A percentile compares a stretch with the other conserved stretches of the same genome.
Conservation (phyloP, 2,329 filamentous ascomycete species). For the Chaetomium sp. region DNA sequence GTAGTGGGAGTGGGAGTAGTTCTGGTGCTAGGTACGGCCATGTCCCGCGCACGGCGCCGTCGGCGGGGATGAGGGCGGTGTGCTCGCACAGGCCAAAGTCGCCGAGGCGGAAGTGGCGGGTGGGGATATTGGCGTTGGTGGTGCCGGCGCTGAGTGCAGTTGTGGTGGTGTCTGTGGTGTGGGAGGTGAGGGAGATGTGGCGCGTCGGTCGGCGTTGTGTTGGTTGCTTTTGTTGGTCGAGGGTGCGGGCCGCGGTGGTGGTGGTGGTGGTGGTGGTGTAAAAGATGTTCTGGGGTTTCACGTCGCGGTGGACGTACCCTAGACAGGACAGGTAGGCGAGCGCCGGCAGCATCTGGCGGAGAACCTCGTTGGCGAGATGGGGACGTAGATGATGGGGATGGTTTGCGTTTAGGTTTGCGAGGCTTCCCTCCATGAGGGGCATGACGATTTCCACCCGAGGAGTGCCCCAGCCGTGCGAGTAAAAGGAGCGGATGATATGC, state of each 20-base stretch:
- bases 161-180: too few relatives aligned
- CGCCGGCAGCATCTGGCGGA: conserved; percentile 17
- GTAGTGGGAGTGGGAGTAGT: background rate
- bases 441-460: conserved; percentile 1
- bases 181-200: too few relatives aligned
- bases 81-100: conserved; percentile 18
- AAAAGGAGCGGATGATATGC: conserved; percentile 8
- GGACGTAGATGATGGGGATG: background rate
- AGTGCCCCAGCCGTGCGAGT: conserved; percentile 13
- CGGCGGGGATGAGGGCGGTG: background rate
- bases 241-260: background rate
- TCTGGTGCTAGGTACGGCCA: conserved; percentile 6
- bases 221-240: too few relatives aligned
- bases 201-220: too few relatives aligned
- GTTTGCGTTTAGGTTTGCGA: background rate
- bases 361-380: background rate
- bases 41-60: background rate
- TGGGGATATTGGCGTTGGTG: too few relatives aligned
- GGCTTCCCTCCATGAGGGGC: conserved; percentile 17
- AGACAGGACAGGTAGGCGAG: conserved; percentile 2
- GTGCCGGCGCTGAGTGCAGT: too few relatives aligned
- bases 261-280: background rate
- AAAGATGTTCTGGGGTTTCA: conserved; percentile 22
- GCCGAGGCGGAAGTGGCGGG: conserved; percentile 13
- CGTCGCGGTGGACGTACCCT: conserved; percentile 18